Conservation (phyloP, 257 asterid genomes). For the Misopates orontium region DNA sequence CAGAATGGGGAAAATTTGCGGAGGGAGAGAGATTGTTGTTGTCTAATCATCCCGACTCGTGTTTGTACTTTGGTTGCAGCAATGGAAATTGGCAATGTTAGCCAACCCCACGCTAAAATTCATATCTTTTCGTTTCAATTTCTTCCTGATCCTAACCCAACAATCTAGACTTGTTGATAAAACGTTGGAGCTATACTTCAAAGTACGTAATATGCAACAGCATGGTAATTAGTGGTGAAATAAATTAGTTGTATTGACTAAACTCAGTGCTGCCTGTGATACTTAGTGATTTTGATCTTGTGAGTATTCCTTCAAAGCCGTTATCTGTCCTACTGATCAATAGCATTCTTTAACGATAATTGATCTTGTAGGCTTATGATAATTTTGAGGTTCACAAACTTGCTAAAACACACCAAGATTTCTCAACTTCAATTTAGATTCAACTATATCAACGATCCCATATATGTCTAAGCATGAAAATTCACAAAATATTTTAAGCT, state of each 20-base stretch:
- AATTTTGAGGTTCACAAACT: background rate
- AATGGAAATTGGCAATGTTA: too few relatives aligned
- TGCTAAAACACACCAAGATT: background rate
- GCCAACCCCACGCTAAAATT: too few relatives aligned
- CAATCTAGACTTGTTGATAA: background rate
- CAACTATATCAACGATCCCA: background rate
- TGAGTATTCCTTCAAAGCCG: background rate
- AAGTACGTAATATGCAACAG: too few relatives aligned
- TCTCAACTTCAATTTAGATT: background rate
- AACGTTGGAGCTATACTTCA: too few relatives aligned
- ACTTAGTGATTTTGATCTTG: background rate
- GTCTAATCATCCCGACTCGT: too few relatives aligned
- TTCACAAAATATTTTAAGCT: constrained; percentile 1
- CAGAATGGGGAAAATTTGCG: background rate
- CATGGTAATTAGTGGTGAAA: too few relatives aligned
- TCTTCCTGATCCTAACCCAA: background rate
- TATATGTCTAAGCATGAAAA: background rate
- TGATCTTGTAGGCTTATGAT: background rate
- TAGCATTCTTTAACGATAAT: too few relatives aligned
- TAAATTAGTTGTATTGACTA: too few relatives aligned
- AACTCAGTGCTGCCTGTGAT: too few relatives aligned
- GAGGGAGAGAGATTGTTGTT: too few relatives aligned
- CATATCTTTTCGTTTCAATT: too few relatives aligned
- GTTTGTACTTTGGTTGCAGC: too few relatives aligned
- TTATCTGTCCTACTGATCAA: background rate